Conservation (phyloP, 106 monocot genomes). For the Phalaenopsis aphrodite region DNA sequence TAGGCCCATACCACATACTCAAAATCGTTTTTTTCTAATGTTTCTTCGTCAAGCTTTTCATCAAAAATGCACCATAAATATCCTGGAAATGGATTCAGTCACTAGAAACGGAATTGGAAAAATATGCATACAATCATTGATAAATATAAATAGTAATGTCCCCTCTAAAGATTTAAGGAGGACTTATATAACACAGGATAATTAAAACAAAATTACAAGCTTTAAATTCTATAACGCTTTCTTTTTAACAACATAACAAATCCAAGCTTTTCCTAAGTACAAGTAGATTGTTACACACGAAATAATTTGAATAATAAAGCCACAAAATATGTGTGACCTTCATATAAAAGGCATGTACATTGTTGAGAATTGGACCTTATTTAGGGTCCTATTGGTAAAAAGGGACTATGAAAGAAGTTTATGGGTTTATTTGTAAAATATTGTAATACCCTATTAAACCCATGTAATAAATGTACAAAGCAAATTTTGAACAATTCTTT, state of each 20-base stretch:
- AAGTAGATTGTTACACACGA: background rate
- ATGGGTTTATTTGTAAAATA: too few relatives aligned
- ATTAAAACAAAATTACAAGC: background rate
- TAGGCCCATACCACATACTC: conserved; percentile 75
- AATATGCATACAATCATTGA: conserved; percentile 4
- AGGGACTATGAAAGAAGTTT: too few relatives aligned
- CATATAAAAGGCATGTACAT: background rate
- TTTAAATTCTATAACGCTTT: background rate
- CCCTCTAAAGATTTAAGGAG: background rate
- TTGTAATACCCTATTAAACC: too few relatives aligned
- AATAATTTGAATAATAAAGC: background rate
- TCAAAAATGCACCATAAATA: conserved; percentile 81
- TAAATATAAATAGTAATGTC: background rate
- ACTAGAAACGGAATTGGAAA: background rate
- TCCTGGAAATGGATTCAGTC: conserved; percentile 27
- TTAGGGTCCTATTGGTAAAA: too few relatives aligned
- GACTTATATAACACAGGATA: background rate
- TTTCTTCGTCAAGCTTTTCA: conserved; percentile 59
- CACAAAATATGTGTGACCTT: background rate
- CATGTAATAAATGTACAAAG: too few relatives aligned
- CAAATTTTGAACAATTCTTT: too few relatives aligned
- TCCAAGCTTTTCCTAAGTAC: background rate
- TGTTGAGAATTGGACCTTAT: too few relatives aligned
- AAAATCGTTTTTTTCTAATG: conserved; percentile 47
- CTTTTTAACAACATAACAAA: background rate